A percentile compares a stretch with the other conserved stretches of the same genome.
Conservation (phyloP, 2,329 filamentous ascomycete species). For the Trichoderma sp. region DNA sequence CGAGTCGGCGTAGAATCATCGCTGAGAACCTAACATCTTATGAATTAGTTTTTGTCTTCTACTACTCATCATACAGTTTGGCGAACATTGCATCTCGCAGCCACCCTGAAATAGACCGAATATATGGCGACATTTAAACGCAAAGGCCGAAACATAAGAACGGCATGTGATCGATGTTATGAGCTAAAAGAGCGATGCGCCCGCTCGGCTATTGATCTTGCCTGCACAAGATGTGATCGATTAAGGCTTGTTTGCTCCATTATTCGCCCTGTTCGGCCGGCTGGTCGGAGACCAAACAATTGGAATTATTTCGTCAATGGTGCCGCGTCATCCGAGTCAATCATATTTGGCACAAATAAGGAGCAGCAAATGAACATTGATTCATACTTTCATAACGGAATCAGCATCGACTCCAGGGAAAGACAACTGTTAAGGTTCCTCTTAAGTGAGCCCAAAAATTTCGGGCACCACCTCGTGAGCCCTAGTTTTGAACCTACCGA, state of each 20-base stretch:
- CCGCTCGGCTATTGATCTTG: neutral
- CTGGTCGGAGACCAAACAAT: neutral
- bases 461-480: neutral
- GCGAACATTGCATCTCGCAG: neutral
- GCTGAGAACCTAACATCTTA: neutral
- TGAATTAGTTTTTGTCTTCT: neutral
- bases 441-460: neutral
- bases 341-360: neutral
- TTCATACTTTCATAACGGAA: neutral
- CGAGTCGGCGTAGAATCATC: neutral
- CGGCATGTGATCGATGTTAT: neutral
- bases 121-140: neutral
- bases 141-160: neutral
- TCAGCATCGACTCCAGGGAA: neutral
- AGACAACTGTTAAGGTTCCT: neutral
- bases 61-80: neutral
- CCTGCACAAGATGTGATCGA: neutral
- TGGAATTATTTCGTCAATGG: neutral
- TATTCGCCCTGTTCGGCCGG: neutral
- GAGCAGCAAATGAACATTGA: neutral
- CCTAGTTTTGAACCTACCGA: neutral
- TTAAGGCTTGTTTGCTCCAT: neutral
- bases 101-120: neutral
- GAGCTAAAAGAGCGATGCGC: neutral
- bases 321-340: neutral